Conservation (phyloP, 2,329 filamentous ascomycete genomes). For the Gnomoniopsis sp. region DNA sequence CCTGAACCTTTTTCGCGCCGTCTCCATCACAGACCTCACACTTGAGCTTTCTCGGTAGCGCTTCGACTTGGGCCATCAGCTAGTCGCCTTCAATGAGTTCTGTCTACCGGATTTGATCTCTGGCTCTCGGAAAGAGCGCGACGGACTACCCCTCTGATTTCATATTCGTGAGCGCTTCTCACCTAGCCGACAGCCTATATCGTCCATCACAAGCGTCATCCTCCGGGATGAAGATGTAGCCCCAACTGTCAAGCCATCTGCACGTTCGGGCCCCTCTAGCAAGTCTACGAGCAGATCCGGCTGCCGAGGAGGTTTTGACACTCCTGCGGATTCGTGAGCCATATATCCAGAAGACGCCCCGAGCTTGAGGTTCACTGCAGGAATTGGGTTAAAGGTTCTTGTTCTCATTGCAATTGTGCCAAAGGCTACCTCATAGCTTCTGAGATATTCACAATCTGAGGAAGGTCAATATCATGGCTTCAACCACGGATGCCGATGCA, state of each 20-base stretch:
- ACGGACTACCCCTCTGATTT: neutral
- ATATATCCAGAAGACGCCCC: neutral
- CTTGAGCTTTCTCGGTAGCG: conserved; percentile 11
- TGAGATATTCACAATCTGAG: neutral
- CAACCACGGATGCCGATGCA: neutral
- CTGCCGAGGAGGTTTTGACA: neutral
- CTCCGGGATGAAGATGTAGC: neutral
- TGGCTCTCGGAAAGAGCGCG: conserved; percentile 3
- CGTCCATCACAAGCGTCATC: neutral
- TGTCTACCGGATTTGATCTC: neutral
- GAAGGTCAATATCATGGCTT: conserved; percentile 4
- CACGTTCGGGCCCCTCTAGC: conserved; percentile 3
- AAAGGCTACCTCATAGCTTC: neutral
- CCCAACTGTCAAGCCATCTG: conserved; percentile 2
- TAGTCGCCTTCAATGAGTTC: conserved; percentile 3
- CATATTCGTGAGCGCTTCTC: neutral
- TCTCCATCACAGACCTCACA: conserved; percentile 11
- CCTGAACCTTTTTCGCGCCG: conserved; percentile 2
- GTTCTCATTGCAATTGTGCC: neutral
- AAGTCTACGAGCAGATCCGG: neutral
- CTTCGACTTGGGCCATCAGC: conserved; percentile 5
- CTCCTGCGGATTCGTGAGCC: neutral
- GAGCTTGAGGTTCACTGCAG: neutral
- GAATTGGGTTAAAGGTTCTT: neutral
- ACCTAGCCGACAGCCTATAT: neutral